Conservation (phyloP, 2,329 filamentous ascomycete genomes). For the Lecanosticta acicola region DNA sequence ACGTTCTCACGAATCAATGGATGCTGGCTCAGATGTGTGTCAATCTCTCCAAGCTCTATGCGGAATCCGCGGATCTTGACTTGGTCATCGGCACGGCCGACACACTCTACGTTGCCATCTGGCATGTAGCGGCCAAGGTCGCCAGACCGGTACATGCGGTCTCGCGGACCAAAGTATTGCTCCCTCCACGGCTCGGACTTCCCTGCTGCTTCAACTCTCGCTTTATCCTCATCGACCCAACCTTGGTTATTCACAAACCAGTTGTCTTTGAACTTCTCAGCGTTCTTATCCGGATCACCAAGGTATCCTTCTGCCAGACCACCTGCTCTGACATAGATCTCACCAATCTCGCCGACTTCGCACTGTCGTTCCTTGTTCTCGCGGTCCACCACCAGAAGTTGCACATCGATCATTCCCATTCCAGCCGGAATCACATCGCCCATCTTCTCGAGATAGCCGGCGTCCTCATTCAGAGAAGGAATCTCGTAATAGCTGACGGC, state of each 20-base stretch:
- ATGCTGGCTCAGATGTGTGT: conserved; percentile 70
- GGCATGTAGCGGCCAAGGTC: conserved; percentile 73
- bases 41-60: conserved; percentile 91
- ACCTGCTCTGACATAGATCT: conserved; percentile 75
- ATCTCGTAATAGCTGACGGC: conserved; percentile 80
- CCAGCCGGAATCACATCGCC: conserved; percentile 78
- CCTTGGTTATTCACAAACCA: conserved; percentile 75
- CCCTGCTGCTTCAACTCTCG: conserved; percentile 42
- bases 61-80: conserved; percentile 95
- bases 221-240: conserved; percentile 62
- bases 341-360: conserved; percentile 73
- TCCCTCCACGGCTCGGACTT: conserved; percentile 67
- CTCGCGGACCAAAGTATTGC: conserved; percentile 74
- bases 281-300: conserved; percentile 56
- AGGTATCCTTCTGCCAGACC: conserved; percentile 81
- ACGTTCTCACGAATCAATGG: conserved; percentile 75
- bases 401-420: conserved; percentile 80
- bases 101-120: conserved; percentile 67
- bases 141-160: conserved; percentile 80
- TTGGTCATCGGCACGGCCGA: conserved; percentile 78
- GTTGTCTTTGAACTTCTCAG: conserved; percentile 72
- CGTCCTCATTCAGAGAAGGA: conserved; percentile 58
- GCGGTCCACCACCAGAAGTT: conserved; percentile 76
- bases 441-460: conserved; percentile 58
- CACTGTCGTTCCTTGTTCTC: conserved; percentile 64